phyloP scores from a whole-genome alignment of 2,329 filamentous ascomycete genomes.

The Pseudogymnoascus sp. region DNA sequence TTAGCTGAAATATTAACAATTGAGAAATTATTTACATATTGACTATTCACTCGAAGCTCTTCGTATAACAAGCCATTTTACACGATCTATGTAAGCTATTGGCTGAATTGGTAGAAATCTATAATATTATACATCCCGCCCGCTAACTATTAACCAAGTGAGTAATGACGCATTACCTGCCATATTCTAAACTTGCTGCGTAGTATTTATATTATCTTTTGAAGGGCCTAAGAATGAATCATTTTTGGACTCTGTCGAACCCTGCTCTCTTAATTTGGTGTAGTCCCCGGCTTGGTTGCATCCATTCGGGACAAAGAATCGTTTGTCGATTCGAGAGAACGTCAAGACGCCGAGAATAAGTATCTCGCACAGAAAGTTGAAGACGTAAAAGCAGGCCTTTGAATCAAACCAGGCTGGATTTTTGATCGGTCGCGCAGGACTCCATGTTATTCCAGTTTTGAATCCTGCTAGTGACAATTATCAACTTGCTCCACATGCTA shows the following conservation, averaged over 20 bases:
- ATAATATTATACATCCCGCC: no score
- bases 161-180: no score
- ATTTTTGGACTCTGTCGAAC: neutral
- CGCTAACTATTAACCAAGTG: no score
- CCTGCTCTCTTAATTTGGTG: slow-evolving; percentile 14
- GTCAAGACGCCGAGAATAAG: slow-evolving; percentile 61
- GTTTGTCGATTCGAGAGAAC: slow-evolving; percentile 60
- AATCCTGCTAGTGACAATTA: slow-evolving; percentile 62
- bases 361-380: slow-evolving; percentile 69
- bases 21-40: no score
- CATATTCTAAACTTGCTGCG: neutral
- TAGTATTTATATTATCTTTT: neutral
- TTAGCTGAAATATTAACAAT: no score
- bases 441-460: slow-evolving; percentile 54
- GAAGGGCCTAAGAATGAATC: neutral
- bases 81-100: no score
- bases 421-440: slow-evolving; percentile 37
- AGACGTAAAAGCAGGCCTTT: slow-evolving; percentile 68
- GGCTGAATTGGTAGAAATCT: no score
- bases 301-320: slow-evolving; percentile 69
- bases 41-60: no score
- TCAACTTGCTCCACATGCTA: slow-evolving; percentile 55
- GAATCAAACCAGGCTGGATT: slow-evolving; percentile 62
- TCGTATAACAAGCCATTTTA: no score
- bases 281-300: slow-evolving; percentile 49